phyloP scores from a whole-genome alignment of 176 grass and related monocot species.

The Rhynchospora pubera region DNA sequence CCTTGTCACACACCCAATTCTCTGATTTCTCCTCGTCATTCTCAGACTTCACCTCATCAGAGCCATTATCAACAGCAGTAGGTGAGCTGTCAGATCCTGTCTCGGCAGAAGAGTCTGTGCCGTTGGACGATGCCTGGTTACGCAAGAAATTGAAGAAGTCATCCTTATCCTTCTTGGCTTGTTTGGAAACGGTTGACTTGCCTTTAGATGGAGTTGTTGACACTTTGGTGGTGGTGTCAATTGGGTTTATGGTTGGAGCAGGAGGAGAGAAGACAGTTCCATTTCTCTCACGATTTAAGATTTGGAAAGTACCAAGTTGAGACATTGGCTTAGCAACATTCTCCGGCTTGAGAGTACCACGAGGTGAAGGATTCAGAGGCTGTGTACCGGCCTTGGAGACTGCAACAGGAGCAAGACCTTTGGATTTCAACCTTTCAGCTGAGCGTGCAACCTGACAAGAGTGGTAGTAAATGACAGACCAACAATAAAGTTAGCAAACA shows the following conservation, averaged over 20 bases:
- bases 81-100: slow-evolving; percentile 15
- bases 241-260: neutral
- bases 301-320: slow-evolving; percentile 25
- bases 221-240: neutral
- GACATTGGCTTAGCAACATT: slow-evolving; percentile 7
- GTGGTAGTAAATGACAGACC: neutral
- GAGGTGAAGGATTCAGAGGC: neutral
- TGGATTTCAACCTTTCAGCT: slow-evolving; percentile 22
- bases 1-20: slow-evolving; percentile 2
- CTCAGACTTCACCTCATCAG: neutral
- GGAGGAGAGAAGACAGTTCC: slow-evolving; percentile 3
- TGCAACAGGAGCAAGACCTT: slow-evolving; percentile 6
- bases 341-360: slow-evolving; percentile 14
- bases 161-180: slow-evolving; percentile 27
- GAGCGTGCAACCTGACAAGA: slow-evolving; percentile 17
- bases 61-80: neutral
- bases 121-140: neutral
- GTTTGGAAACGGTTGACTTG: neutral
- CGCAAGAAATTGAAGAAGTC: slow-evolving; percentile 38
- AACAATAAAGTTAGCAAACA: neutral
- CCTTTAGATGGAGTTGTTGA: slow-evolving; percentile 8
- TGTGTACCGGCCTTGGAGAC: neutral
- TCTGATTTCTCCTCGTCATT: neutral
- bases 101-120: slow-evolving; percentile 16
- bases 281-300: slow-evolving; percentile 16